These are phyloP conservation scores for Cladosporium sp. DNA, from an alignment of 2,329 filamentous ascomycete genomes.

Conservation along the genomic window DNA sequence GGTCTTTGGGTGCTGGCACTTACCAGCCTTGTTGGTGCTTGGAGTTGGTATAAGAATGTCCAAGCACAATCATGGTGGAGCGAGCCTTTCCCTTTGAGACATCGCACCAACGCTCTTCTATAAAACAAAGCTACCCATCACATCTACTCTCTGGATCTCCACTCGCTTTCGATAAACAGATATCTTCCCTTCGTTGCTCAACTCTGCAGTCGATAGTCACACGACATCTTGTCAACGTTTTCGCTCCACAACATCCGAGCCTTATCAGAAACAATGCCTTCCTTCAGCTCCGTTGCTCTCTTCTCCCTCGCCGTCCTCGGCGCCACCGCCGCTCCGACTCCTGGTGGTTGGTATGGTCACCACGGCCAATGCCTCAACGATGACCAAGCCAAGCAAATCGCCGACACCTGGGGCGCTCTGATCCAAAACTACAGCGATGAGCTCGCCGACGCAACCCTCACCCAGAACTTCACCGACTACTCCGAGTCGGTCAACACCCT, in stretches of 20 bases:
- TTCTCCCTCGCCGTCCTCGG: conserved; percentile 16
- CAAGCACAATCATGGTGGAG: neutral
- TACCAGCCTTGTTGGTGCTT: neutral
- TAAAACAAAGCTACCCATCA: neutral
- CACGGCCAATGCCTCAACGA: conserved; percentile 21
- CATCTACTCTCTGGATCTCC: neutral
- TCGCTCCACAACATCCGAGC: neutral
- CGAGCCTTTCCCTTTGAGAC: neutral
- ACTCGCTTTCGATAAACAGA: neutral
- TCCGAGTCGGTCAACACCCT: conserved; percentile 31
- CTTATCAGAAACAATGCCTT: conserved; percentile 16
- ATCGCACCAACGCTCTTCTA: conserved; percentile 1
- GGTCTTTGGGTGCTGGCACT: neutral
- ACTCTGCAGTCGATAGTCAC: neutral
- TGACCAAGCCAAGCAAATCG: conserved; percentile 24
- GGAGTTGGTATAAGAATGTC: conserved; percentile 11
- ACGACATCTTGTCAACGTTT: neutral
- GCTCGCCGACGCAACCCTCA: conserved; percentile 23
- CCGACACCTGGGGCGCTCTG: conserved; percentile 26
- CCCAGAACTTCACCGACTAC: conserved; percentile 29
- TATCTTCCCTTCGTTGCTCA: conserved; percentile 1
- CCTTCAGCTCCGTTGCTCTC: conserved; percentile 15
- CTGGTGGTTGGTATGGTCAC: neutral
- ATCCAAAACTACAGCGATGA: conserved; percentile 26
- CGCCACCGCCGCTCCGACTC: conserved; percentile 15